Base-by-base conservation (phyloP, 768 basidiomycete species). In the Coprinopsis strossmayeri region DNA sequence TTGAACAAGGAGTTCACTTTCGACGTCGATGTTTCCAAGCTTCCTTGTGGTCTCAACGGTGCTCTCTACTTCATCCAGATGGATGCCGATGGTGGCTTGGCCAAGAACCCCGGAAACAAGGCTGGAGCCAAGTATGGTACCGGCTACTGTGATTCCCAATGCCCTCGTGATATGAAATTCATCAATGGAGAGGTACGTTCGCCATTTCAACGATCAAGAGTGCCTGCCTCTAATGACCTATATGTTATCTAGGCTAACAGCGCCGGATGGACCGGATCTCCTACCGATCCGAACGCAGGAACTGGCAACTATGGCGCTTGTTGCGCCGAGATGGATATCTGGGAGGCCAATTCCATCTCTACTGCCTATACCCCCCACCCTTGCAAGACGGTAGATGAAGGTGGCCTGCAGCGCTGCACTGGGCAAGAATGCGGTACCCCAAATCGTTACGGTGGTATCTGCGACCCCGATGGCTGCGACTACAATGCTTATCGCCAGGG, bases 91-190 rank as follows among this genome's bases (percentile, higher is more conserved):
- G 79, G 79, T 63, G 79, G 79, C 28, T 58, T 62, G 37, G 50
- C 68, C 48, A 64, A 69, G 56, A 76, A 63, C 65, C 56, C 76
- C 27, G 64, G 54, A 56, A 81, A 81, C 72, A 74, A 77, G 68
- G 78, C 79, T 15, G 70, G 71, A 26, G 65, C 69, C 40, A 64
- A 76, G 61, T 82, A 74, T 63, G 78, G 79, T 40, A 79, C 78
- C n/a, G 80, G 80, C 12, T 82, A 82, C 64, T 81, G 80, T 61
- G 79, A 82, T 60, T 72, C 79, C 15, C 79, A 82, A 63, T 82
- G 79, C 65, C 80, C 79, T 10, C 63, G 67, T 30, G 79, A 80
- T 55, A 68, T 80, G 62, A 81, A 82, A 62, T 81, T 81, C 62
- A 79, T 82, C 61, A 71, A 76, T 61, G 80, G 80, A 57, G 57